Conservation (phyloP, 23 red algal genomes). For the Gracilaria domingensis region DNA sequence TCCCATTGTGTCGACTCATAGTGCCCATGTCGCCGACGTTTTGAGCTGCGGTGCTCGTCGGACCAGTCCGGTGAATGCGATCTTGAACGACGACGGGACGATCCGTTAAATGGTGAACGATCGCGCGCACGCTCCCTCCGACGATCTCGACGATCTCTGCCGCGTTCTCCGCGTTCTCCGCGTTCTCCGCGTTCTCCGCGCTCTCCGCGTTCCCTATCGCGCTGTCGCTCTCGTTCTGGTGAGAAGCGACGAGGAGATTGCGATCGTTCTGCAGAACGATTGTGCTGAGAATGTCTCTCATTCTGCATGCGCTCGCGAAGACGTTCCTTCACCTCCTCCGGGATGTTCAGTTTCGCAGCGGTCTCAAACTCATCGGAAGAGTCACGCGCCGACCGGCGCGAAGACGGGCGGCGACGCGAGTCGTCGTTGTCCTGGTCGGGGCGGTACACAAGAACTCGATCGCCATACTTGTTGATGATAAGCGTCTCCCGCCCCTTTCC, state of each 20-base stretch:
- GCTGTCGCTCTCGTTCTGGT: constrained; percentile 18
- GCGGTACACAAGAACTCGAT: constrained; percentile 27
- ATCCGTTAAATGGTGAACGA: constrained; percentile 5
- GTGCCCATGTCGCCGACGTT: constrained; percentile 36
- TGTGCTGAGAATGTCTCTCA: constrained; percentile 33
- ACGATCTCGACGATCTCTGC: constrained; percentile 24
- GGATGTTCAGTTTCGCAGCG: constrained; percentile 30
- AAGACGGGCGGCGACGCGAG: background rate
- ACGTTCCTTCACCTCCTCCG: constrained; percentile 54
- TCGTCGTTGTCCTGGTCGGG: constrained; percentile 29
- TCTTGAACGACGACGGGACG: constrained; percentile 18
- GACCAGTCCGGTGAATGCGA: constrained; percentile 47
- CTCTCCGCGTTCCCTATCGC: constrained; percentile 1
- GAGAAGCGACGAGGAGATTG: constrained; percentile 11
- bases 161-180: background rate
- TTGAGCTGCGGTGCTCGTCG: constrained; percentile 17
- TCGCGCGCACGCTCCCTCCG: constrained; percentile 29
- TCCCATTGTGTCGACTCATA: background rate
- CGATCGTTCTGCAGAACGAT: constrained; percentile 4
- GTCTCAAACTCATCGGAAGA: constrained; percentile 32
- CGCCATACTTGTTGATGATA: constrained; percentile 39
- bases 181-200: background rate
- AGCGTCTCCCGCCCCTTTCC: constrained; percentile 19
- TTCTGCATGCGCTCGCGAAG: constrained; percentile 46
- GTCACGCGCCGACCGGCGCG: constrained; percentile 1